Base-by-base conservation (phyloP, 176 grass and related monocot species). In the Otatea glauca region DNA sequence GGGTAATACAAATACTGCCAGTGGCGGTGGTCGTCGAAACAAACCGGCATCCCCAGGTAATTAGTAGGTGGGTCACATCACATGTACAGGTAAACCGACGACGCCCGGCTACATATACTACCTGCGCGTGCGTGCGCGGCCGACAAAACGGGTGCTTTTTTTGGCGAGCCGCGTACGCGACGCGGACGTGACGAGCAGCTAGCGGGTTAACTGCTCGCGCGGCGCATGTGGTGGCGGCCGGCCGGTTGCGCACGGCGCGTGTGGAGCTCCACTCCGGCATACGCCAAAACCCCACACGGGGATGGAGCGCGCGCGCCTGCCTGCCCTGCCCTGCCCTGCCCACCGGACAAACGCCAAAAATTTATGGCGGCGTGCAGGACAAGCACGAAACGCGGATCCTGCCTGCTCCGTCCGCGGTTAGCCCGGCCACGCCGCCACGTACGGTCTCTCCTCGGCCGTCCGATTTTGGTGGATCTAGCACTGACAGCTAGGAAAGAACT, bases 321-420 rank as follows among this genome's bases (percentile, higher is more conserved):
- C 39, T 16, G n/a, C n/a, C n/a, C n/a, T n/a, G n/a, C n/a, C n/a
- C n/a, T n/a, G 9, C 5, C 32, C 20, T 15, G 60, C 48, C 47
- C 47, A 29, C 84, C 68, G 10, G 76, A 20, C n/a, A 20, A 29
- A 14, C 55, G 55, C 68, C 56, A 58, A 47, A 23, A 20, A 76
- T 25, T 69, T 8, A 76, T 79, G 58, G 56, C 69, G 59, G 59
- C 68, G 25, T 4, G 9, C 2, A 18, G 49, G 51, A 32, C 65
- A 49, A 29, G 41, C 86, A 17, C 72, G 14, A 50, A 47, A 39
- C n/a, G 51, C 79, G 86, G 79, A 83, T 88, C 86, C 42, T 56
- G 76, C 21, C 76, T 29, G 42, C 9, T 9, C 29, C 29, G 17
- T 3, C 48, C 24, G 38, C 32, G 39, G 39, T 41, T 41, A 41